These are phyloP conservation scores for Mercurialis annua DNA, from an alignment of 345 rosid genomes.

Conservation along the genomic window DNA sequence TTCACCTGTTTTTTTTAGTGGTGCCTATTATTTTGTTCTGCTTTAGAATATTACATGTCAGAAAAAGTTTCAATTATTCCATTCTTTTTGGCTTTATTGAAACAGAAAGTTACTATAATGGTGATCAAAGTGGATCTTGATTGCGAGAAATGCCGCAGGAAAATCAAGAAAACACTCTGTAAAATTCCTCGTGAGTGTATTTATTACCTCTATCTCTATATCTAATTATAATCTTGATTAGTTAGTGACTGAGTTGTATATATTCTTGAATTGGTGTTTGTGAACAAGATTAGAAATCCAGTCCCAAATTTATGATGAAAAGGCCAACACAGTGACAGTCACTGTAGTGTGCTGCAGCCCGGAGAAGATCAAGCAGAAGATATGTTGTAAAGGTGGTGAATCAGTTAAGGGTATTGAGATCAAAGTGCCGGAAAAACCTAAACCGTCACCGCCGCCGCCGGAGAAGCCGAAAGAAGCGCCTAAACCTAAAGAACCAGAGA, in stretches of 20 bases:
- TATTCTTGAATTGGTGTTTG: slow-evolving; percentile 20
- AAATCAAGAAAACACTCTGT: slow-evolving; percentile 71
- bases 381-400: slow-evolving; percentile 54
- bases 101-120: slow-evolving; percentile 58
- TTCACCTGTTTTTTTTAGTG: background rate
- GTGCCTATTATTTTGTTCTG: too few relatives aligned
- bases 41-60: background rate
- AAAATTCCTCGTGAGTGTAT: slow-evolving; percentile 76
- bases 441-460: background rate
- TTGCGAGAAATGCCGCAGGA: slow-evolving; percentile 60
- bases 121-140: slow-evolving; percentile 65
- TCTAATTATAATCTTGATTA: too few relatives aligned
- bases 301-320: slow-evolving; percentile 61
- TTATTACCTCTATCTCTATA: too few relatives aligned
- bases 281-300: slow-evolving; percentile 45
- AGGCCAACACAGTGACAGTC: slow-evolving; percentile 53
- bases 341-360: slow-evolving; percentile 80
- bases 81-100: background rate
- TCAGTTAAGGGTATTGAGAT: slow-evolving; percentile 54
- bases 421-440: slow-evolving; percentile 26
- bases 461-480: background rate
- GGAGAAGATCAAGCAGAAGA: slow-evolving; percentile 55
- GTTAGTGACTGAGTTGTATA: slow-evolving; percentile 33
- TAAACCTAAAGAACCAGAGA: slow-evolving; percentile 3
- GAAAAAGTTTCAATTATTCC: background rate